These are phyloP conservation scores for Protoeuglena noctilucae DNA, from an alignment of 139 green algal species.

Conservation along the genomic window DNA sequence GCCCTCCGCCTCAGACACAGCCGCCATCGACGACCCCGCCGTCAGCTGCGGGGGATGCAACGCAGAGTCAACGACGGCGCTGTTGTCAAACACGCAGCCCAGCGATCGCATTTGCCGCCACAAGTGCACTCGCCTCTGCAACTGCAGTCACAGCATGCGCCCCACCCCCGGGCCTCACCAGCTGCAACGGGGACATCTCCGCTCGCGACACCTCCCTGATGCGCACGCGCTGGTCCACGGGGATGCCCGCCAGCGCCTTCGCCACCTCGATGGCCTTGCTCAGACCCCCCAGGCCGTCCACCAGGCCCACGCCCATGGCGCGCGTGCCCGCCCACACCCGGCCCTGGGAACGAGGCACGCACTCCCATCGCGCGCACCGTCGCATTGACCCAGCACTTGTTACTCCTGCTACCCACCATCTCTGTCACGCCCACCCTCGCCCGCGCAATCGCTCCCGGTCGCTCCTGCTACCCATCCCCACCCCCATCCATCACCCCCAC, in stretches of 20 bases:
- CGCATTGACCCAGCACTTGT: neutral
- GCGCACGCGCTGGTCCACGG: conserved; percentile 6
- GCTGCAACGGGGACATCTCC: neutral
- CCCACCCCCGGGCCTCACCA: neutral
- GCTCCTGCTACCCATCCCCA: neutral
- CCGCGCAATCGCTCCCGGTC: neutral
- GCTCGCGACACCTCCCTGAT: neutral
- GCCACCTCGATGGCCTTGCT: conserved; percentile 49
- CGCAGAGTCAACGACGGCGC: no score
- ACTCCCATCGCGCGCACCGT: neutral
- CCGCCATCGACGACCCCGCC: no score
- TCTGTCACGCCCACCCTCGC: conserved; percentile 10
- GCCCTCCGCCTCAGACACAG: no score
- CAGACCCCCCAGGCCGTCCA: conserved; percentile 74
- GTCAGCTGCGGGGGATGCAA: no score
- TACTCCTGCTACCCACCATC: conserved; percentile 4
- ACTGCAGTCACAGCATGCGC: no score
- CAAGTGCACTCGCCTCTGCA: no score
- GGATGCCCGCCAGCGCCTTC: conserved; percentile 50
- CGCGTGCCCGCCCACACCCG: conserved; percentile 67
- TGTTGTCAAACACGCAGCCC: no score
- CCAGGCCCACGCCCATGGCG: conserved; percentile 46
- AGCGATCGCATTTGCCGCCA: no score
- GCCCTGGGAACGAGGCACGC: conserved; percentile 44
- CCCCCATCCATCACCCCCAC: neutral